Base-by-base conservation (phyloP, 2,329 filamentous ascomycete genomes). In the Penicillium sp. region DNA sequence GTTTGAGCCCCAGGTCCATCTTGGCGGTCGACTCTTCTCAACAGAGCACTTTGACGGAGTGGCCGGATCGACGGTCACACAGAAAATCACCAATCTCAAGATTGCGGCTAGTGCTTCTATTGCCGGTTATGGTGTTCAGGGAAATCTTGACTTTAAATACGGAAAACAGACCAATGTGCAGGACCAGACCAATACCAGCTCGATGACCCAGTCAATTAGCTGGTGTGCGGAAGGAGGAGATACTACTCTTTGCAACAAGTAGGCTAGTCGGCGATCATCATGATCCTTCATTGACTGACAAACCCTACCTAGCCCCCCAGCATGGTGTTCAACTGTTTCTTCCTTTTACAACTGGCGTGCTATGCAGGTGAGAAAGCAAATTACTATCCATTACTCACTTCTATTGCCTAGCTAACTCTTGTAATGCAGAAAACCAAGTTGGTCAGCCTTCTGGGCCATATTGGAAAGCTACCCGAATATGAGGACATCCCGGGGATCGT, bases 211-310 rank as follows among this genome's bases (percentile, higher is more conserved):
- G 14, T 40, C 46, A 3, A 49, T 49, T 5, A 11, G 33, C 16
- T 49, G 46, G 46, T 31, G 5, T 2, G 46, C 46, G 3, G 21
- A 49, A 7, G 46, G 46, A 40, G 46, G 46, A 40, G 46, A 49
- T 3, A 49, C 46, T 3, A 24, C 24, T 39, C 24, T 49, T 21
- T 49, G 46, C 46, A 49, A 49, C n/a, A 49, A 49, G 46, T 49
- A 40, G 3, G 46, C 29, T 36, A 10, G n/a, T n/a, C n/a, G n/a
- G n/a, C n/a, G n/a, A n/a, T n/a, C n/a, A n/a, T n/a, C n/a, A n/a
- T n/a, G n/a, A n/a, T n/a, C n/a, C n/a, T n/a, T n/a, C n/a, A n/a
- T n/a, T n/a, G n/a, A n/a, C n/a, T n/a, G n/a, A n/a, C 8, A 11
- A 34, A 37, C 19, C 29, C 19, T 18, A 40, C 24, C 1, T 44